These are phyloP conservation scores for Ceriops zippeliana DNA, from an alignment of 345 rosid species.

Conservation along the genomic window DNA sequence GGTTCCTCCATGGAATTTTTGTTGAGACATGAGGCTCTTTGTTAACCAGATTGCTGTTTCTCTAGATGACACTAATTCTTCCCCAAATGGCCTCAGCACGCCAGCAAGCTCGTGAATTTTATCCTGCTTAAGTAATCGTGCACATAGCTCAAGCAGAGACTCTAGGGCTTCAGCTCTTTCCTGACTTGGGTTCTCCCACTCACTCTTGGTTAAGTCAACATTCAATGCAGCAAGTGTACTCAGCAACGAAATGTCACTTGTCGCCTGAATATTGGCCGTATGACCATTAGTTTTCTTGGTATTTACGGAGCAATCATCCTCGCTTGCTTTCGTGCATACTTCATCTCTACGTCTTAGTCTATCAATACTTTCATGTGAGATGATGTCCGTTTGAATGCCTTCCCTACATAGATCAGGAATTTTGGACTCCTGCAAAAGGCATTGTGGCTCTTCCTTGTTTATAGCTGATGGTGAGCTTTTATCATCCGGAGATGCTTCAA, in stretches of 20 bases:
- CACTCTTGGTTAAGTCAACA: conserved; percentile 35
- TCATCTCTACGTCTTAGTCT: conserved; percentile 21
- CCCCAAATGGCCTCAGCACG: conserved; percentile 87
- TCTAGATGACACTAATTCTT: conserved; percentile 84
- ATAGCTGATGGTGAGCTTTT: conserved; percentile 27
- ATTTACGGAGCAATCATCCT: conserved; percentile 17
- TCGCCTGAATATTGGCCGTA: conserved; percentile 24
- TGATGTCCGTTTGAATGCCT: conserved; percentile 26
- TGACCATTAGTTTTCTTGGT: conserved; percentile 35
- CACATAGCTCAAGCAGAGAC: conserved; percentile 88
- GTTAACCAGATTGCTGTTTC: conserved; percentile 98
- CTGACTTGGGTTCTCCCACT: conserved; percentile 58
- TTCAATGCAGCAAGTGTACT: conserved; percentile 50
- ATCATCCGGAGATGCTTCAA: conserved; percentile 19
- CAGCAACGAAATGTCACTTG: conserved; percentile 49
- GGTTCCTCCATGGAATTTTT: conserved; percentile 55
- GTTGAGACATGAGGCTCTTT: conserved; percentile 79
- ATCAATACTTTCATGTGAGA: conserved; percentile 31
- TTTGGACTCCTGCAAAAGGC: conserved; percentile 23
- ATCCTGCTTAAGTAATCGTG: conserved; percentile 80
- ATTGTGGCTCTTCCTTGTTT: conserved; percentile 22
- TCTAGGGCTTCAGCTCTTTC: conserved; percentile 88
- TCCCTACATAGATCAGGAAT: conserved; percentile 30
- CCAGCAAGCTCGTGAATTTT: conserved; percentile 83
- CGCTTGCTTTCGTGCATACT: conserved; percentile 25